Evolutionary conservation across 1,284 basidiomycete species (phyloP).

Genomic region (Cryptococcus deneoformans): DNA sequence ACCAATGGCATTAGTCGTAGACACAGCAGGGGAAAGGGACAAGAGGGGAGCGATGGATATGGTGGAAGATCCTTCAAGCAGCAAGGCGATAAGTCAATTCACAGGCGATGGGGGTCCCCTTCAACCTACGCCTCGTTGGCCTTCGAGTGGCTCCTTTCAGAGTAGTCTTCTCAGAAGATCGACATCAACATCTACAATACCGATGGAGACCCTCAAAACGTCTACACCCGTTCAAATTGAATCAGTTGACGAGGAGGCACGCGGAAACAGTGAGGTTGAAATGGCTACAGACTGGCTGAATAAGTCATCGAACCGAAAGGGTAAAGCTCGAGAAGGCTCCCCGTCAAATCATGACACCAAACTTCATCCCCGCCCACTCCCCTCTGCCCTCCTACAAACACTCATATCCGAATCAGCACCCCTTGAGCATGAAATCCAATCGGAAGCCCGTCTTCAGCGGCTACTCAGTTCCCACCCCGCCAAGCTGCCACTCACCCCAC

Average conservation of each 20-base stretch:
- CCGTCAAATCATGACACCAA: constrained; percentile 8
- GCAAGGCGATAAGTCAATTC: neutral
- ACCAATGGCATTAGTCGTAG: neutral
- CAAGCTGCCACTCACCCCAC: constrained; percentile 39
- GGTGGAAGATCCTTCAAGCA: constrained; percentile 12
- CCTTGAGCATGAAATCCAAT: constrained; percentile 46
- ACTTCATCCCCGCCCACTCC: constrained; percentile 24
- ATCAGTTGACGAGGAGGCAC: constrained; percentile 6
- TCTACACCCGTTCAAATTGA: constrained; percentile 17
- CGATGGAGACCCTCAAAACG: constrained; percentile 36
- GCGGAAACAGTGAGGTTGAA: neutral
- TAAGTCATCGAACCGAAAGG: constrained; percentile 16
- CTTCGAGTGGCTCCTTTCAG: constrained; percentile 16
- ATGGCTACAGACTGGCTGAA: neutral
- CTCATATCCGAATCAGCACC: constrained; percentile 43
- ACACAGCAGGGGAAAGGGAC: neutral
- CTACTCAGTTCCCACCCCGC: constrained; percentile 39
- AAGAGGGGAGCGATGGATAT: neutral
- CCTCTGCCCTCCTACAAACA: constrained; percentile 41
- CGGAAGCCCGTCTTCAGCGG: constrained; percentile 42
- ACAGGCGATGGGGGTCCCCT: constrained; percentile 6
- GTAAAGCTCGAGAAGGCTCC: constrained; percentile 28
- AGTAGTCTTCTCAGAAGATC: constrained; percentile 22
- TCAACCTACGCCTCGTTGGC: constrained; percentile 25
- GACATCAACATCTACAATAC: constrained; percentile 28